phyloP scores from a whole-genome alignment of 441 rosid genomes.

The Sinapis alba region DNA sequence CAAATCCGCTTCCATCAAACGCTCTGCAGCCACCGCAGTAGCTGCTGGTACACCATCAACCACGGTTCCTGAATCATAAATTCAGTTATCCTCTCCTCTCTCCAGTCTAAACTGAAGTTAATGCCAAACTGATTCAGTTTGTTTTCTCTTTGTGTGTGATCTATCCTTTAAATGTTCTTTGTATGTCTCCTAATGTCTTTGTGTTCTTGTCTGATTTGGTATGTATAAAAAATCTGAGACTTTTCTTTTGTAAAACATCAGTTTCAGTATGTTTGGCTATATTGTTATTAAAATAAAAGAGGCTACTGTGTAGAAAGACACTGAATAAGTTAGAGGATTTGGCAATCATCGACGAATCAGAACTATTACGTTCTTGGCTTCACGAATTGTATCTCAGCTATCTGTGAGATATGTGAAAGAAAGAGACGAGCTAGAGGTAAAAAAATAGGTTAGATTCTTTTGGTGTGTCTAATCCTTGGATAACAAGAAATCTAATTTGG shows the following conservation, averaged over 20 bases:
- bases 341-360: background rate
- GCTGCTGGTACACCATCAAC: slow-evolving; percentile 28
- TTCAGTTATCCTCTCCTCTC: background rate
- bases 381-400: background rate
- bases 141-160: slow-evolving; percentile 19
- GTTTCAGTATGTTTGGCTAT: too few relatives aligned
- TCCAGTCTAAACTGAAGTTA: slow-evolving; percentile 27
- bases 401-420: background rate
- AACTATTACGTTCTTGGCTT: background rate
- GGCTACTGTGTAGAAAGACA: background rate
- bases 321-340: too few relatives aligned
- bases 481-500: background rate
- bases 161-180: slow-evolving; percentile 14
- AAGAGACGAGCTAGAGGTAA: background rate
- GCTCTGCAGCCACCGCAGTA: slow-evolving; percentile 56
- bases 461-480: background rate
- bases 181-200: slow-evolving; percentile 1
- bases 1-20: slow-evolving; percentile 81
- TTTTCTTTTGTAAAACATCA: too few relatives aligned
- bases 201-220: slow-evolving; percentile 13
- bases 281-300: too few relatives aligned
- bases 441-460: background rate
- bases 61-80: slow-evolving; percentile 54
- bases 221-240: too few relatives aligned
- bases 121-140: slow-evolving; percentile 29